Percentiles rank a stretch among this genome's conserved stretches.
phyloP scores from a whole-genome alignment of 345 rosid genomes.

The Kernera saxatilis region DNA sequence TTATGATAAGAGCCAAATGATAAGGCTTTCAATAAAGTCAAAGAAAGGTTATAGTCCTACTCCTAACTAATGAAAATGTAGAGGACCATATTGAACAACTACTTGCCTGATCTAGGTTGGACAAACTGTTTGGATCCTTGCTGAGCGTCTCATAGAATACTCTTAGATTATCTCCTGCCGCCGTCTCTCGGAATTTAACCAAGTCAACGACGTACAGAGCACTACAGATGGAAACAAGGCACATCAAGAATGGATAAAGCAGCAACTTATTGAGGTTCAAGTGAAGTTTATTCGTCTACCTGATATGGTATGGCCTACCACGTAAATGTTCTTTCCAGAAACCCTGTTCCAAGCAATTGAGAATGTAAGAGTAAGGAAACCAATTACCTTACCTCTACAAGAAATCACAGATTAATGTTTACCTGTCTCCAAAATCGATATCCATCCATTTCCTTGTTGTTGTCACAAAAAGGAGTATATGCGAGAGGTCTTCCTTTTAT shows the following conservation, averaged over 20 bases:
- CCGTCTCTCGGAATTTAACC: constrained; percentile 90
- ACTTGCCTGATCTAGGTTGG: constrained; percentile 92
- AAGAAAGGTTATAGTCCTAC: not conserved
- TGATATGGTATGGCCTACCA: constrained; percentile 90
- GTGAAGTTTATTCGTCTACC: constrained; percentile 42
- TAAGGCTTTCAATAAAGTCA: not conserved
- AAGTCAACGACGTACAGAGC: constrained; percentile 96
- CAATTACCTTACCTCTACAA: not conserved
- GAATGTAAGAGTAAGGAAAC: constrained; percentile 15
- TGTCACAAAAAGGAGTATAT: constrained; percentile 96
- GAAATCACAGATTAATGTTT: not conserved
- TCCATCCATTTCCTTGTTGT: constrained; percentile 98
- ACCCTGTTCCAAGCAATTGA: constrained; percentile 47
- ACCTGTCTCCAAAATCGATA: constrained; percentile 99
- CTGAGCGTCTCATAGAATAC: constrained; percentile 97
- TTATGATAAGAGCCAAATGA: not conserved
- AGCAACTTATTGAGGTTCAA: not conserved
- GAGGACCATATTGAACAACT: constrained; percentile 12
- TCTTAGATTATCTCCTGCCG: constrained; percentile 95
- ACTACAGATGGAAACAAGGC: constrained; percentile 41
- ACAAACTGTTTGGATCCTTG: constrained; percentile 96
- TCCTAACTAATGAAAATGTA: not conserved
- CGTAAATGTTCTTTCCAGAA: constrained; percentile 98
- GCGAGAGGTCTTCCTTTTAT: constrained; percentile 97
- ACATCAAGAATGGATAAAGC: constrained; percentile 21